Conservation (phyloP, 345 rosid genomes). For the Barbarea vulgaris region DNA sequence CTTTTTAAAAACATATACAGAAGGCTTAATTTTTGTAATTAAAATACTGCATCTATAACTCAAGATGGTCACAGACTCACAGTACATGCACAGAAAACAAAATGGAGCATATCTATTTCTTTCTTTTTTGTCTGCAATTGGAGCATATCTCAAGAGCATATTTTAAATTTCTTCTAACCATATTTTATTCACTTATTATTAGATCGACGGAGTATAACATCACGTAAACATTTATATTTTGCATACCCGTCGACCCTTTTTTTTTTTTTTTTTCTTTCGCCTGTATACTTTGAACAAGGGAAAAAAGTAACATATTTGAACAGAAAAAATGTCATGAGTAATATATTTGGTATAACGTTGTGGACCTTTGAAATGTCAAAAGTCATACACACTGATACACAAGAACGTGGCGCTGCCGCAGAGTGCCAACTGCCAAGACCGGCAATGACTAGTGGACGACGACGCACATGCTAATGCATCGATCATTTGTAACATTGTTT, state of each 20-base stretch:
- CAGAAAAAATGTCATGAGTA: background rate
- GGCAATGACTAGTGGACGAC: conserved; percentile 15
- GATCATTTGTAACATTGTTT: background rate
- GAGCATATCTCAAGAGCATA: too few species aligned
- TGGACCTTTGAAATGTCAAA: conserved; percentile 23
- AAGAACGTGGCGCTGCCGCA: background rate
- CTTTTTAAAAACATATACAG: too few species aligned
- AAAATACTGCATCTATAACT: too few species aligned
- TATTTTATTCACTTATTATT: too few species aligned
- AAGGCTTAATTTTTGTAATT: too few species aligned
- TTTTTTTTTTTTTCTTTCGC: background rate
- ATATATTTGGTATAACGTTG: background rate
- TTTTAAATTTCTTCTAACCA: too few species aligned
- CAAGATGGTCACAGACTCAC: too few species aligned
- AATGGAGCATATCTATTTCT: too few species aligned
- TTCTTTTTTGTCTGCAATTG: too few species aligned
- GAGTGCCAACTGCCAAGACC: conserved; percentile 10
- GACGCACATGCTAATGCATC: conserved; percentile 17
- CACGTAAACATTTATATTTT: too few species aligned
- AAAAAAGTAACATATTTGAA: background rate
- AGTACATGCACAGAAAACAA: too few species aligned
- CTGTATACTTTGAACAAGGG: background rate
- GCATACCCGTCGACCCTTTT: background rate
- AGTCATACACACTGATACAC: background rate
- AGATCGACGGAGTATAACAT: too few species aligned